phyloP scores from a whole-genome alignment of 441 rosid genomes.

The Adansonia rubrostipa region DNA sequence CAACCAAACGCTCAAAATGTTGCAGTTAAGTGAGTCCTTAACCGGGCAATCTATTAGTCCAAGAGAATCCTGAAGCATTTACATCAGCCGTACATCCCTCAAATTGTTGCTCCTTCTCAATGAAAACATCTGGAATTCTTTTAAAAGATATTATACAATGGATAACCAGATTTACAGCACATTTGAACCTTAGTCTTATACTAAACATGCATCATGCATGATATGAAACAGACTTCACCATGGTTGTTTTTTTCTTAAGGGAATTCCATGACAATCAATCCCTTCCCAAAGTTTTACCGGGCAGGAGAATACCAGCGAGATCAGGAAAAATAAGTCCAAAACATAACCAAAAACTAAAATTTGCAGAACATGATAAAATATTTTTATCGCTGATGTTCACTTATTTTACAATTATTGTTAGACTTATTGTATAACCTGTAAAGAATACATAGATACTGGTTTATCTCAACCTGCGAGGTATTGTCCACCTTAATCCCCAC shows the following conservation, averaged over 20 bases:
- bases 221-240: background rate
- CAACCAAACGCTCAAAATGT: background rate
- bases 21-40: background rate
- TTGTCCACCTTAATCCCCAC: too few relatives aligned
- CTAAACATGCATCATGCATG: background rate
- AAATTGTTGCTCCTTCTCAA: background rate
- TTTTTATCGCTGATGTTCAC: background rate
- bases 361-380: background rate
- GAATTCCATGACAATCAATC: background rate
- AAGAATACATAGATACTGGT: background rate
- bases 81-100: background rate
- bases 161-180: conserved; percentile 1
- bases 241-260: background rate
- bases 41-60: background rate
- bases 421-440: background rate
- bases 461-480: background rate
- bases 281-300: background rate
- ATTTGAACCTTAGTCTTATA: background rate
- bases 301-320: background rate
- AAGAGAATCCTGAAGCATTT: background rate
- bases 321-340: background rate
- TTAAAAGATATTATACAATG: background rate
- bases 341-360: background rate
- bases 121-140: background rate
- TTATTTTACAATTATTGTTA: background rate